phyloP scores from a whole-genome alignment of 805 yeast species.

The Suhomyces pyralidae region DNA sequence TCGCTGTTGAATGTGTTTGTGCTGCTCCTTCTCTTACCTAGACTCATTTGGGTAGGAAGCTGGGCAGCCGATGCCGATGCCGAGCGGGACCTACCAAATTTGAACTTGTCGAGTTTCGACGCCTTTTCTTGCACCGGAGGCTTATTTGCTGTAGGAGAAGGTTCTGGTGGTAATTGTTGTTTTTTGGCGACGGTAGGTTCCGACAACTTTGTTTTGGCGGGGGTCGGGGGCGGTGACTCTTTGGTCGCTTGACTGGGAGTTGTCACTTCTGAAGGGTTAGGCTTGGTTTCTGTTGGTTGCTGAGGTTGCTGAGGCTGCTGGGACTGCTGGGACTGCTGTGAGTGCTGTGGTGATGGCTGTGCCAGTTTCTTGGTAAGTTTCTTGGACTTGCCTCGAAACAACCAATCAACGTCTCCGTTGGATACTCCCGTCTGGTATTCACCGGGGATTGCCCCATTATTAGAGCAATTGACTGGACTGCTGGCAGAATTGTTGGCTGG shows the following conservation, averaged over 20 bases:
- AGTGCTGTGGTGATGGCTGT: neutral
- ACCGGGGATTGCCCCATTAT: neutral
- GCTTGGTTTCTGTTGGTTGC: neutral
- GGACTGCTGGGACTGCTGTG: neutral
- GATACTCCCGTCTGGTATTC: slow-evolving; percentile 50
- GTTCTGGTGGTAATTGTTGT: neutral
- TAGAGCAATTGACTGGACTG: neutral
- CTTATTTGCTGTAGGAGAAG: neutral
- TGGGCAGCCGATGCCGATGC: slow-evolving; percentile 13
- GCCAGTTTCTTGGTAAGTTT: slow-evolving; percentile 46
- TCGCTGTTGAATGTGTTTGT: slow-evolving; percentile 1
- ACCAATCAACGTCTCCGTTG: slow-evolving; percentile 82
- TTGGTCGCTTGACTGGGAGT: neutral
- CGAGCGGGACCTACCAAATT: slow-evolving; percentile 28
- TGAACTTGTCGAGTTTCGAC: slow-evolving; percentile 22
- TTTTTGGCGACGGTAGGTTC: neutral
- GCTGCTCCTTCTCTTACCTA: slow-evolving; percentile 9
- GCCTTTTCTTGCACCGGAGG: slow-evolving; percentile 4
- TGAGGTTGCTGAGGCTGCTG: neutral
- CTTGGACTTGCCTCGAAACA: slow-evolving; percentile 73
- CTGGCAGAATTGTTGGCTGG: neutral
- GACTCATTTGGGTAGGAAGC: neutral
- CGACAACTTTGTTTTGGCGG: neutral
- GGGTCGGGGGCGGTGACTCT: neutral
- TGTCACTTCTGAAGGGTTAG: neutral